Evolutionary conservation across 1,284 basidiomycete genomes (phyloP).

Genomic region (Cerrena zonata): DNA sequence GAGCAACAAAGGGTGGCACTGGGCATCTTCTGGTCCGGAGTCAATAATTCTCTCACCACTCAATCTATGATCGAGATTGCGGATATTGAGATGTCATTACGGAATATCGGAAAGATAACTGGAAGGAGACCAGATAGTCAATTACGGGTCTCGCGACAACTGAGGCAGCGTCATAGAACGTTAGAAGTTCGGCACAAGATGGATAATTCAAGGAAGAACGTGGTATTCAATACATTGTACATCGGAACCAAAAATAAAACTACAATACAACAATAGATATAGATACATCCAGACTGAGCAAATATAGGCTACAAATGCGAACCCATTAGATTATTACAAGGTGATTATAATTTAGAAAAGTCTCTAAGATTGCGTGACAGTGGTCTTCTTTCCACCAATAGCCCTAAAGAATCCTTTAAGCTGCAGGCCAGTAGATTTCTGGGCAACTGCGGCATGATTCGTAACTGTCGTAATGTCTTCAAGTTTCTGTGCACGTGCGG

Average conservation of each 20-base stretch:
- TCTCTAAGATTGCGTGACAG: background rate
- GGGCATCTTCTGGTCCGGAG: too few species aligned
- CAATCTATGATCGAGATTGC: too few species aligned
- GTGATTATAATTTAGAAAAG: background rate
- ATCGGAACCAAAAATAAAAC: background rate
- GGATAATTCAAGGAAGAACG: background rate
- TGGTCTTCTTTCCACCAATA: constrained; percentile 14
- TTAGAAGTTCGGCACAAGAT: too few species aligned
- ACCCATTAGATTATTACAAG: background rate
- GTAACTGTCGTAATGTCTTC: background rate
- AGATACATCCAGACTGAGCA: background rate
- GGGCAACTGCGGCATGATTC: background rate
- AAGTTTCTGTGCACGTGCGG: background rate
- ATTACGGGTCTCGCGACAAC: too few species aligned
- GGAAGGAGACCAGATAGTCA: too few species aligned
- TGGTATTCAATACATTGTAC: background rate
- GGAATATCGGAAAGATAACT: too few species aligned
- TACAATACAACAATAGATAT: background rate
- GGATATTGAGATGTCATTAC: too few species aligned
- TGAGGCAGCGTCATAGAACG: too few species aligned
- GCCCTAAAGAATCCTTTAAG: constrained; percentile 14
- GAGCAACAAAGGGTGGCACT: too few species aligned
- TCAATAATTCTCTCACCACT: too few species aligned
- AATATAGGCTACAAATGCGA: background rate
- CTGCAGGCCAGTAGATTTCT: constrained; percentile 4